Evolutionary conservation across 2,329 filamentous ascomycete species (phyloP).

Genomic region (Berkeleyomyces rouxiae): DNA sequence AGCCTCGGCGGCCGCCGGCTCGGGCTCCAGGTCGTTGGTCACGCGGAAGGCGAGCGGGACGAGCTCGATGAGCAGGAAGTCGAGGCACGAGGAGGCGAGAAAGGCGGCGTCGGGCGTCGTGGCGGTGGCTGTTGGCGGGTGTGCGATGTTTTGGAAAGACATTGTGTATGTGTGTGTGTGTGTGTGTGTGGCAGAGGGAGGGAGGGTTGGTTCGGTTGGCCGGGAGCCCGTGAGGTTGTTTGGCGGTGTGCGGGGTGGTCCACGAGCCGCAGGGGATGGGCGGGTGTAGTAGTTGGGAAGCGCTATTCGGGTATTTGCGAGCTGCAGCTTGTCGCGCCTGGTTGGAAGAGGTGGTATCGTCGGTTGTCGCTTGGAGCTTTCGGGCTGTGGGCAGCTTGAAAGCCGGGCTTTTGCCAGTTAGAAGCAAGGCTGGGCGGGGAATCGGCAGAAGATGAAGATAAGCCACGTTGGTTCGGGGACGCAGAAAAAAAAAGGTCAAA

Average conservation of each 20-base stretch:
- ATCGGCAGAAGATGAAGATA: too few species aligned
- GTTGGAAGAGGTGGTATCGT: too few species aligned
- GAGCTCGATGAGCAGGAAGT: conserved; percentile 90
- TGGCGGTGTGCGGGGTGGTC: too few species aligned
- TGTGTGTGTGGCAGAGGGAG: neutral
- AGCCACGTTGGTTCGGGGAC: too few species aligned
- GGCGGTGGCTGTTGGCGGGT: conserved; percentile 37
- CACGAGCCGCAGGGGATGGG: neutral
- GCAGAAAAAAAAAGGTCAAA: too few species aligned
- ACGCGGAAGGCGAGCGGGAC: conserved; percentile 87
- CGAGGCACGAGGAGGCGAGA: conserved; percentile 71
- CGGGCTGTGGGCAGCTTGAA: too few species aligned
- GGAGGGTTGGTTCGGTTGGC: neutral
- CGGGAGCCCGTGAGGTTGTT: neutral
- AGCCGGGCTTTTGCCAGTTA: too few species aligned
- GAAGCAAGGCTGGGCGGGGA: too few species aligned
- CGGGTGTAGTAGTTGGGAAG: neutral
- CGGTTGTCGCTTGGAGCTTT: too few species aligned
- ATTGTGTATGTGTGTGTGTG: conserved; percentile 25
- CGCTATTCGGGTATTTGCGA: too few species aligned
- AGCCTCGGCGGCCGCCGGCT: conserved; percentile 22
- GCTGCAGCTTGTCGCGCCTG: too few species aligned
- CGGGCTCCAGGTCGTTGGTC: conserved; percentile 50
- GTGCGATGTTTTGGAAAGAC: conserved; percentile 58
- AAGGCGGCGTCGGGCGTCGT: conserved; percentile 60